These are phyloP conservation scores for Metschnikowia lachancei DNA, from an alignment of 805 yeast genomes.

Conservation along the genomic window DNA sequence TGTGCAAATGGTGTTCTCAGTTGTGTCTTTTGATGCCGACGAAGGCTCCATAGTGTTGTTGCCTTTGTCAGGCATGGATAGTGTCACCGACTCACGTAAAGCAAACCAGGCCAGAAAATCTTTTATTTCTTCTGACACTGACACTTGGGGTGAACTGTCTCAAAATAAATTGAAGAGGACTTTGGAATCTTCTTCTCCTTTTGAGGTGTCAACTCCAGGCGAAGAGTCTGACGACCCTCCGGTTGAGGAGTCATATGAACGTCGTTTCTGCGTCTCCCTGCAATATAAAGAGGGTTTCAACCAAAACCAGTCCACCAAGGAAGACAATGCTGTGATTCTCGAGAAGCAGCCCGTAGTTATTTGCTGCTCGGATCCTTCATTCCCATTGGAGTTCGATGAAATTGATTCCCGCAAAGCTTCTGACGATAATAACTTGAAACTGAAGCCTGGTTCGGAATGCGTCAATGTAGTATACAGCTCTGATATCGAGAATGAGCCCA, in stretches of 20 bases:
- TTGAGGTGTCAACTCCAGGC: background rate
- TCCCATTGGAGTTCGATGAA: background rate
- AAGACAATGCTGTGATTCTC: background rate
- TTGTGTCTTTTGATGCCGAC: slow-evolving; percentile 3
- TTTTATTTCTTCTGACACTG: background rate
- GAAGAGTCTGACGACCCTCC: slow-evolving; percentile 6
- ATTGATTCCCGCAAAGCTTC: background rate
- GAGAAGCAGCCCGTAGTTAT: background rate
- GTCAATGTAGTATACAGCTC: background rate
- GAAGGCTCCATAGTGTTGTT: slow-evolving; percentile 8
- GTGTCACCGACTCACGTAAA: slow-evolving; percentile 3
- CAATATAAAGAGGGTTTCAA: background rate
- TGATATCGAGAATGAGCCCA: background rate
- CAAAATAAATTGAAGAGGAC: background rate
- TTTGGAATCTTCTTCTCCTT: background rate
- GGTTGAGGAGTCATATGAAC: slow-evolving; percentile 5
- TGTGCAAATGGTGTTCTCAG: slow-evolving; percentile 12
- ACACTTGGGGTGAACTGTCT: background rate
- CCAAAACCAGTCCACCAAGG: background rate
- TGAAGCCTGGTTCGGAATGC: background rate
- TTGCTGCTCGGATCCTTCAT: background rate
- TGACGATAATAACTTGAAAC: background rate
- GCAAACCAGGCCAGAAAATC: slow-evolving; percentile 1
- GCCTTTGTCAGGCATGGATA: slow-evolving; percentile 6
- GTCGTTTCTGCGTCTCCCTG: background rate